phyloP scores from a whole-genome alignment of 306 rosid species.

The Begonia loranthoides region DNA sequence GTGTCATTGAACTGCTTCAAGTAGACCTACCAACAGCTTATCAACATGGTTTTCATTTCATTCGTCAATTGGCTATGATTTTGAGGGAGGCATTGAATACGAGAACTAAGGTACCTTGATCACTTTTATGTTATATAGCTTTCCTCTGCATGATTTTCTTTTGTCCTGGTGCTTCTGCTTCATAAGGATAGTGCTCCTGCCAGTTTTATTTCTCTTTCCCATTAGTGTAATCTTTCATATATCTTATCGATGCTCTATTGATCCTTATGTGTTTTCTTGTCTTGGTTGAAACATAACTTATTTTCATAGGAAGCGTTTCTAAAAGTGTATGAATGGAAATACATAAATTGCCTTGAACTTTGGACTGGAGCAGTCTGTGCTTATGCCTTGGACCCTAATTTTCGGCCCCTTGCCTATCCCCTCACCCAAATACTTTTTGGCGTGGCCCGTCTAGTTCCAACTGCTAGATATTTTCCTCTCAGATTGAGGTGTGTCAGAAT shows the following conservation, averaged over 20 bases:
- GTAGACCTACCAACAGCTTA: slow-evolving; percentile 76
- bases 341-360: slow-evolving; percentile 94
- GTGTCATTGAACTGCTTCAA: slow-evolving; percentile 61
- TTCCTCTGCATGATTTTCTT: not conserved
- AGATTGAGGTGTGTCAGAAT: slow-evolving; percentile 70
- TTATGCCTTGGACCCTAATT: slow-evolving; percentile 59
- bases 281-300: no score
- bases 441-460: slow-evolving; percentile 82
- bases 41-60: slow-evolving; percentile 83
- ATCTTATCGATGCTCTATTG: not conserved
- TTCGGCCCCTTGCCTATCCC: slow-evolving; percentile 83
- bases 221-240: not conserved
- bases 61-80: slow-evolving; percentile 86
- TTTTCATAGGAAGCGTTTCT: slow-evolving; percentile 74
- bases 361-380: slow-evolving; percentile 80
- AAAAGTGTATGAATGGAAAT: slow-evolving; percentile 88
- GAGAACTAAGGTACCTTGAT: slow-evolving; percentile 59
- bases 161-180: no score
- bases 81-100: slow-evolving; percentile 80
- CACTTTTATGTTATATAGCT: not conserved
- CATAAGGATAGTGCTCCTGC: no score
- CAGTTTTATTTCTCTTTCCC: slow-evolving; percentile 2
- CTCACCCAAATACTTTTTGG: slow-evolving; percentile 77
- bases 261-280: slow-evolving; percentile 11
- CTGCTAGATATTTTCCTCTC: slow-evolving; percentile 76